Evolutionary conservation across 306 rosid species (phyloP).

Genomic region (Oemleria cerasiformis): DNA sequence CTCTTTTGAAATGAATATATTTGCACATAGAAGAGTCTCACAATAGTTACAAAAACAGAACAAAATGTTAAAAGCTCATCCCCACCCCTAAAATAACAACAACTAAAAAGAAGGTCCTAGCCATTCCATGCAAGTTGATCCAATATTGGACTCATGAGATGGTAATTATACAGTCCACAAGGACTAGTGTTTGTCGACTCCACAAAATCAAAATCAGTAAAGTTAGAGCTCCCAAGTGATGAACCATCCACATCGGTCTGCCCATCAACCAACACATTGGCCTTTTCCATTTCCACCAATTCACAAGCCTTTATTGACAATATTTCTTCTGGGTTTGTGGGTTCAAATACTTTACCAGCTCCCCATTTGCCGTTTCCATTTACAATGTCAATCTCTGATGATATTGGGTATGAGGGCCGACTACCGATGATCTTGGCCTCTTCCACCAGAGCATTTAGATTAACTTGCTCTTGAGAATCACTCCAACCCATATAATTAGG

Average conservation of each 20-base stretch:
- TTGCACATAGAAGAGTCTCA: not conserved
- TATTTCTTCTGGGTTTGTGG: not conserved
- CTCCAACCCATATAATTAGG: conserved; percentile 15
- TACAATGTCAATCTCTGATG: conserved; percentile 20
- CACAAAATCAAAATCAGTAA: conserved; percentile 26
- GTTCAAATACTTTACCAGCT: not conserved
- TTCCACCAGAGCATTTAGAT: not conserved
- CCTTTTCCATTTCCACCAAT: not conserved
- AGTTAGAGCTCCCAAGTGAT: conserved; percentile 24
- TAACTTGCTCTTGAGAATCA: conserved; percentile 13
- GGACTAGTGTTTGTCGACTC: conserved; percentile 18
- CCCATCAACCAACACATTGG: not conserved
- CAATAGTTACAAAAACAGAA: not conserved
- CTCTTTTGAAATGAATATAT: no score
- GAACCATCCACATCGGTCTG: conserved; percentile 17
- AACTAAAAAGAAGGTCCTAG: not conserved
- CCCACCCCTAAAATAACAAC: not conserved
- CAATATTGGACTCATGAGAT: conserved; percentile 11
- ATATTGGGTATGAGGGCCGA: conserved; percentile 8
- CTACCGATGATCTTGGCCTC: not conserved
- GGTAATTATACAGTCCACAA: conserved; percentile 27
- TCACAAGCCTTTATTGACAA: conserved; percentile 8
- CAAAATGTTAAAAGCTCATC: not conserved
- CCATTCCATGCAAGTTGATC: conserved; percentile 34
- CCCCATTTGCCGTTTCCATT: conserved; percentile 14